Evolutionary conservation across 2,329 filamentous ascomycete species (phyloP).

Genomic region (Sporothrix euskadiensis): DNA sequence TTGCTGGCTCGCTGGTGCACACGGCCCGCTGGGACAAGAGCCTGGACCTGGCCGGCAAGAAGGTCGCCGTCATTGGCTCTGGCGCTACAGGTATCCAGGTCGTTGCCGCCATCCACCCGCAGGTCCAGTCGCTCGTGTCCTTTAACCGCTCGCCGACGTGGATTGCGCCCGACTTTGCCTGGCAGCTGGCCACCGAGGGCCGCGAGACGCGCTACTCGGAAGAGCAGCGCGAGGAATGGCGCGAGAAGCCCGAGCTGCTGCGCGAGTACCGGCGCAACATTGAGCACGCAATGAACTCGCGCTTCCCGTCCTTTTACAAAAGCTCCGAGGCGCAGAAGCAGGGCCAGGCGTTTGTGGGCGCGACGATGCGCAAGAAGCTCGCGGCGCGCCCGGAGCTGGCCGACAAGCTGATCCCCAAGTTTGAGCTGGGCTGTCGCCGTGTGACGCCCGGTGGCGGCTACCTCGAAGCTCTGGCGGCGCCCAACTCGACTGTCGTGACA

Average conservation of each 20-base stretch:
- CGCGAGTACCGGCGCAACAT: slow-evolving; percentile 21
- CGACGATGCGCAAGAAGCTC: slow-evolving; percentile 38
- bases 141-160: slow-evolving; percentile 40
- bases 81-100: slow-evolving; percentile 57
- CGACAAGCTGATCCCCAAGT: slow-evolving; percentile 45
- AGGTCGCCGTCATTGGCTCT: slow-evolving; percentile 54
- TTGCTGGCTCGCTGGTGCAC: slow-evolving; percentile 55
- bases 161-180: slow-evolving; percentile 34
- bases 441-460: slow-evolving; percentile 47
- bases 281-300: slow-evolving; percentile 27
- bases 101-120: slow-evolving; percentile 18
- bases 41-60: slow-evolving; percentile 48
- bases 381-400: background rate
- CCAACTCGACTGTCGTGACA: slow-evolving; percentile 48
- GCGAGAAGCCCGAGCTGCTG: slow-evolving; percentile 23
- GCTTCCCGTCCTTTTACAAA: slow-evolving; percentile 24
- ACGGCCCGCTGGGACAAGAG: slow-evolving; percentile 56
- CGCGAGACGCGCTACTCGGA: slow-evolving; percentile 21
- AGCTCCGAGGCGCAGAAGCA: slow-evolving; percentile 36
- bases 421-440: slow-evolving; percentile 46
- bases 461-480: slow-evolving; percentile 44
- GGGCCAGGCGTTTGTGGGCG: slow-evolving; percentile 43
- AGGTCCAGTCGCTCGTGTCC: slow-evolving; percentile 32
- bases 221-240: slow-evolving; percentile 23
- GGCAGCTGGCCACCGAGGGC: slow-evolving; percentile 13